These are phyloP conservation scores for Trypanosomatidae sp. DNA, from an alignment of 208 protist genomes.

Conservation along the genomic window DNA sequence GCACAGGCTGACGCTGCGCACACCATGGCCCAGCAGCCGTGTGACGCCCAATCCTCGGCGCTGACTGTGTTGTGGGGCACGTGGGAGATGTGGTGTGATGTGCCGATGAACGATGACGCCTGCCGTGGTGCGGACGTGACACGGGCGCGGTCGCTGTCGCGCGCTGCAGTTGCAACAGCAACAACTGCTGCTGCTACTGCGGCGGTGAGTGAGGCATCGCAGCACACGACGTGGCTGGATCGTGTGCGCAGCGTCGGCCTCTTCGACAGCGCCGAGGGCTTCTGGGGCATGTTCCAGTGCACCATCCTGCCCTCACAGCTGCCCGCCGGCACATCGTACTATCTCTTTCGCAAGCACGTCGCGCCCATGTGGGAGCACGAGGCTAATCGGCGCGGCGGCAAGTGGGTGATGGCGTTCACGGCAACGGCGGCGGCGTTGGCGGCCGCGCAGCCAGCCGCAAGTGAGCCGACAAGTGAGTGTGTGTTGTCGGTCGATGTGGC, in stretches of 20 bases:
- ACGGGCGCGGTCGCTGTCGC: no score
- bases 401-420: constrained; percentile 72
- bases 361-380: constrained; percentile 88
- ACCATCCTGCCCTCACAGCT: constrained; percentile 64
- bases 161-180: no score
- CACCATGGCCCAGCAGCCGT: no score
- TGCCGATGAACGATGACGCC: no score
- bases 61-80: constrained; percentile 81
- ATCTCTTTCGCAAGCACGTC: constrained; percentile 82
- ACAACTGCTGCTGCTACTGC: no score
- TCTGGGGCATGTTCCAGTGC: constrained; percentile 70
- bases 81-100: constrained; percentile 84
- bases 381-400: constrained; percentile 75
- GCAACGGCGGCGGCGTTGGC: no score
- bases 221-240: constrained; percentile 58
- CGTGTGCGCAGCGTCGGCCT: constrained; percentile 67
- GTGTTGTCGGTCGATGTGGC: constrained; percentile 47
- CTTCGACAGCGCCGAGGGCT: constrained; percentile 83
- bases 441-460: not conserved
- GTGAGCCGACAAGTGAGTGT: not conserved
- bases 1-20: no score
- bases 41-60: no score
- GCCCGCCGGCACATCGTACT: constrained; percentile 58
- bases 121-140: no score
- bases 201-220: constrained; percentile 1